Conservation (phyloP, 768 basidiomycete genomes). For the Trametes cingulata region DNA sequence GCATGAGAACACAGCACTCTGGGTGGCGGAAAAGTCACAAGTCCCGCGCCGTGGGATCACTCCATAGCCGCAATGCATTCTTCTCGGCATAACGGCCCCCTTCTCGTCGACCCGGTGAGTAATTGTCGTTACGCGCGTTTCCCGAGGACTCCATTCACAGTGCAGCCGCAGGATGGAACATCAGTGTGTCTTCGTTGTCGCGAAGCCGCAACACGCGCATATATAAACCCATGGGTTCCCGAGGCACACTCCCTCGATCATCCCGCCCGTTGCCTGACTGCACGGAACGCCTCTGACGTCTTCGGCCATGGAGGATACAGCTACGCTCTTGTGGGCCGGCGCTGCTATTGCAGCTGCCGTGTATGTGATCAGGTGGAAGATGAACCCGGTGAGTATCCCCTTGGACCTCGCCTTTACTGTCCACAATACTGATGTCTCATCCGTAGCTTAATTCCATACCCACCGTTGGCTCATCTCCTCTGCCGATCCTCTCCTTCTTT, state of each 20-base stretch:
- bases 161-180: too few relatives aligned
- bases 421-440: neutral
- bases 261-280: too few relatives aligned
- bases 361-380: conserved; percentile 1
- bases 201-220: neutral
- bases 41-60: neutral
- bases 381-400: neutral
- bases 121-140: neutral
- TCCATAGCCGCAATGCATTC: neutral
- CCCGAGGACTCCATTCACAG: neutral
- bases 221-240: neutral
- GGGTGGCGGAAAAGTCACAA: neutral
- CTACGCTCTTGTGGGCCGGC: neutral
- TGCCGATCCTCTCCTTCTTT: conserved; percentile 36
- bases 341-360: neutral
- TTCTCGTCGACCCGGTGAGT: neutral
- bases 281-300: too few relatives aligned
- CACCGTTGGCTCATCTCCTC: conserved; percentile 36
- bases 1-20: too few relatives aligned
- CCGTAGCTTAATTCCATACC: conserved; percentile 32
- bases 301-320: neutral
- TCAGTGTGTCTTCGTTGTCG: too few relatives aligned
- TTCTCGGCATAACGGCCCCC: neutral
- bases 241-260: too few relatives aligned
- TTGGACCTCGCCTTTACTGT: too few relatives aligned